phyloP scores from a whole-genome alignment of 768 basidiomycete species.

The Chalciporus sphaerocephalus region DNA sequence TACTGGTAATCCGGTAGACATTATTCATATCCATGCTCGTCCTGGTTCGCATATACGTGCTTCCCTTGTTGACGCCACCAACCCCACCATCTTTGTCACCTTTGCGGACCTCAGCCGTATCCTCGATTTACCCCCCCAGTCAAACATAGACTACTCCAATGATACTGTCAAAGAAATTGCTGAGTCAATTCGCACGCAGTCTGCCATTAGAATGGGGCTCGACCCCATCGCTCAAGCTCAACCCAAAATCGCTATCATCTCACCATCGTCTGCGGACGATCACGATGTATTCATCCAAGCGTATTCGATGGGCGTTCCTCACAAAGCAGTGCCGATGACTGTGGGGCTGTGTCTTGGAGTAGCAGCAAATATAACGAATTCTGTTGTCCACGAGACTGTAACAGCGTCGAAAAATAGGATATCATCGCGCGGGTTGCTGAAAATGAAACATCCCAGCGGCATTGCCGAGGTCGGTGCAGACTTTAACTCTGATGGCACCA shows the following conservation, averaged over 20 bases:
- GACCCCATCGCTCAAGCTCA: conserved; percentile 61
- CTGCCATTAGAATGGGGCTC: conserved; percentile 58
- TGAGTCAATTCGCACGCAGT: conserved; percentile 52
- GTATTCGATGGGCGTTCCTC: conserved; percentile 66
- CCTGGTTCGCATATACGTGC: conserved; percentile 30
- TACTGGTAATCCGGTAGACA: conserved; percentile 47
- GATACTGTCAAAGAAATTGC: conserved; percentile 30
- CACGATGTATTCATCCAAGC: conserved; percentile 48
- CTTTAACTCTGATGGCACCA: conserved; percentile 41
- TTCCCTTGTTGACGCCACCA: conserved; percentile 69
- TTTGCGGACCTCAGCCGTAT: conserved; percentile 39
- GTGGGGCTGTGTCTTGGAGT: conserved; percentile 68
- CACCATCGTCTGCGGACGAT: conserved; percentile 29
- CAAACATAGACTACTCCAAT: conserved; percentile 5
- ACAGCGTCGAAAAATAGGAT: not conserved
- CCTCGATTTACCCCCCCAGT: conserved; percentile 29
- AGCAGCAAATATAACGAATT: conserved; percentile 50
- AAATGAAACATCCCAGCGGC: conserved; percentile 64
- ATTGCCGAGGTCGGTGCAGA: conserved; percentile 63
- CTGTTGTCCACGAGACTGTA: conserved; percentile 50
- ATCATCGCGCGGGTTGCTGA: conserved; percentile 34
- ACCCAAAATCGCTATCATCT: conserved; percentile 64
- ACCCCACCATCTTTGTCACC: conserved; percentile 65
- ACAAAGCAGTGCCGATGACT: conserved; percentile 71
- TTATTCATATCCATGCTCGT: conserved; percentile 33